Base-by-base conservation (phyloP, 2,329 filamentous ascomycete species). In the Fusarium austroafricanum region DNA sequence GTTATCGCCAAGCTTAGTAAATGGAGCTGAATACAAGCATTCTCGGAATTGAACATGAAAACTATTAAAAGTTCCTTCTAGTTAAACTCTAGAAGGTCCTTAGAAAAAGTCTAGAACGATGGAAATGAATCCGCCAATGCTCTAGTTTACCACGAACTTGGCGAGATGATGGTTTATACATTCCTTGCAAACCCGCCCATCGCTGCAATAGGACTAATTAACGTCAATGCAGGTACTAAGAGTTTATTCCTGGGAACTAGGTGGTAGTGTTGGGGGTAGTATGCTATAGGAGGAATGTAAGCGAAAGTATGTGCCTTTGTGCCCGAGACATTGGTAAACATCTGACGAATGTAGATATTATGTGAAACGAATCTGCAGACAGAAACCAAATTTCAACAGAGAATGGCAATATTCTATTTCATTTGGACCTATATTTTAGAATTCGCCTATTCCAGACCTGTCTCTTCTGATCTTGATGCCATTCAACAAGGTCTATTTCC, bases 211-310 rank as follows among this genome's bases (percentile, higher is more conserved):
- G n/a, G 42, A 15, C n/a, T n/a, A 21, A 29, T 38, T 44, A 56
- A 37, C 37, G 33, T 47, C 6, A 12, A 28, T 12, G 12, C 37
- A 12, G 10, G 15, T 31, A 9, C 20, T 11, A 35, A 23, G 9
- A 43, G 17, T 37, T 44, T 20, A 2, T 15, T 18, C 5, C 42
- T 44, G 17, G 28, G 14, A 20, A 33, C 21, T 6, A 18, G 12
- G 42, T 14, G 40, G 17, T 5, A 31, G 21, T 23, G 20, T 17
- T n/a, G 17, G 28, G 35, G 21, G 29, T 14, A 31, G 26, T 6
- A 49, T 49, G 9, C 4, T 10, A 6, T 8, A 20, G 4, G 11
- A 35, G 58, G 50, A 63, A 63, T 63, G 60, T 37, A 18, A 28
- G 20, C 6, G 5, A 33, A 23, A 55, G 31, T 31, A 14, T 29